Evolutionary conservation across 306 rosid species (phyloP).

Genomic region (Citrullus mucosospermus): DNA sequence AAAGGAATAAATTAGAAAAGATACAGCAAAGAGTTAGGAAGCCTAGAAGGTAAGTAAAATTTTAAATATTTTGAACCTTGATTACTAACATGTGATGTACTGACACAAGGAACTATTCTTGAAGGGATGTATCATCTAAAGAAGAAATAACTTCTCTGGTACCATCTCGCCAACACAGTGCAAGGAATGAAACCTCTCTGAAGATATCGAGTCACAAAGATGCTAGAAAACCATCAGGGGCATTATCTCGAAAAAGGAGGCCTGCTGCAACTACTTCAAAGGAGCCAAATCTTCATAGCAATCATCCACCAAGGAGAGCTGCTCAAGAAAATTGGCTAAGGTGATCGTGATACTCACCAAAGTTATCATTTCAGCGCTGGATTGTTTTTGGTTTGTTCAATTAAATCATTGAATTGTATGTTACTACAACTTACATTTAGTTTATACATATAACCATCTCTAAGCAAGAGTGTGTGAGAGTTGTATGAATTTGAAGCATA

Average conservation of each 20-base stretch:
- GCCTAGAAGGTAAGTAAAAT: conserved; percentile 32
- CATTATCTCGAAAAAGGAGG: conserved; percentile 31
- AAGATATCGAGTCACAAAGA: conserved; percentile 17
- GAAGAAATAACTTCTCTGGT: conserved; percentile 22
- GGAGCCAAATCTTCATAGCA: conserved; percentile 55
- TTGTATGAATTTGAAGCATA: not conserved
- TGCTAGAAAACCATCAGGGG: conserved; percentile 25
- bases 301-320: conserved; percentile 44
- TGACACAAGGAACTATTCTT: not conserved
- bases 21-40: conserved; percentile 13
- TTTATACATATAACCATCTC: not conserved
- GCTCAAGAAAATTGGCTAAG: conserved; percentile 24
- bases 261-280: conserved; percentile 40
- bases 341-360: conserved; percentile 1
- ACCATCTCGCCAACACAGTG: conserved; percentile 24
- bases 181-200: conserved; percentile 28
- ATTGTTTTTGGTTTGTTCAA: conserved; percentile 26
- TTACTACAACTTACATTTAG: not conserved
- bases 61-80: not conserved
- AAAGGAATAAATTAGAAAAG: conserved; percentile 23
- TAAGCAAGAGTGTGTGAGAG: not conserved
- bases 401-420: conserved; percentile 30
- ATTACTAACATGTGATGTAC: not conserved
- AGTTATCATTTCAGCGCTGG: not conserved
- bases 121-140: conserved; percentile 38